A percentile compares a stretch with the other conserved stretches of the same genome.
Evolutionary conservation across 768 basidiomycete species (phyloP).

Genomic region (Holtermanniella nyarrowii): DNA sequence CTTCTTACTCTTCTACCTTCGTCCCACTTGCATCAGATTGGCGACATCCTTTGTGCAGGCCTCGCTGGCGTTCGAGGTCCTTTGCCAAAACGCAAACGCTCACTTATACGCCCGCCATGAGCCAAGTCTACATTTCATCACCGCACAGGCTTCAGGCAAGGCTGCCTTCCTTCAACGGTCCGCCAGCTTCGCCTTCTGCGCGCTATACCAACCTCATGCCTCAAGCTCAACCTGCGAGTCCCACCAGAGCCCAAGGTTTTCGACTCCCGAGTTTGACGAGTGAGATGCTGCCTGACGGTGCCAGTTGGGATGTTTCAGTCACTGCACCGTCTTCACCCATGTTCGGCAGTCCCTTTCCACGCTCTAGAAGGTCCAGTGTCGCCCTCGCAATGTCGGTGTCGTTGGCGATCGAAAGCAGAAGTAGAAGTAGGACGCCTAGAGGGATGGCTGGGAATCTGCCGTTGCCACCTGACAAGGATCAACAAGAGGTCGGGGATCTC

Average conservation of each 20-base stretch:
- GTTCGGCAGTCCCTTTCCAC: not conserved
- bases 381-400: constrained; percentile 12
- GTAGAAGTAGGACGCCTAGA: constrained; percentile 4
- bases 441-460: not conserved
- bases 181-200: not conserved
- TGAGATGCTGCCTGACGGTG: not conserved
- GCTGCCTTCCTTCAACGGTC: not conserved
- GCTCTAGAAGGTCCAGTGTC: constrained; percentile 11
- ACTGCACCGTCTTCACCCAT: not conserved
- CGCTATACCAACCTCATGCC: not conserved
- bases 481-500: constrained; percentile 13
- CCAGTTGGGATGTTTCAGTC: not conserved
- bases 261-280: not conserved
- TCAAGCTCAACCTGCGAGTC: not conserved
- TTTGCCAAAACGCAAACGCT: too few species aligned
- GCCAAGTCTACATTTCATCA: too few species aligned
- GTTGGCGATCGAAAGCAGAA: constrained; percentile 4
- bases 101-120: too few species aligned
- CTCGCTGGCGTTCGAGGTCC: too few species aligned
- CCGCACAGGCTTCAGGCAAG: too few species aligned
- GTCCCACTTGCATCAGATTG: too few species aligned
- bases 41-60: too few species aligned
- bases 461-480: not conserved
- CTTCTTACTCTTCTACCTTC: too few species aligned
- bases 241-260: not conserved